Percentiles rank a stretch among this genome's conserved stretches.
Evolutionary conservation across 2,329 filamentous ascomycete genomes (phyloP).

Genomic region (Incumbomyces delicatus): DNA sequence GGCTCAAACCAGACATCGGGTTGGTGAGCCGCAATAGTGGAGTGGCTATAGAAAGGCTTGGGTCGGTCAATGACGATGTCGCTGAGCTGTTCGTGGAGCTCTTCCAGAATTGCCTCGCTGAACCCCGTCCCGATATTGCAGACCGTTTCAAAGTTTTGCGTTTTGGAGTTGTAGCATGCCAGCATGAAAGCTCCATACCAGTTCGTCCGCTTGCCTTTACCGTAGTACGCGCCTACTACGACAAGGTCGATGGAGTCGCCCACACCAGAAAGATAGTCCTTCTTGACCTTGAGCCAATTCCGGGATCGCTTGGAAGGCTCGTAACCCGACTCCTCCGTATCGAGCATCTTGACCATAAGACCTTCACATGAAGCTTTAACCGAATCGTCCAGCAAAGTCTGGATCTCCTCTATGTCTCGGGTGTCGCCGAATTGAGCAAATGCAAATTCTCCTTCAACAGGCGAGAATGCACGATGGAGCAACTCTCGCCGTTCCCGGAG

Average conservation of each 20-base stretch:
- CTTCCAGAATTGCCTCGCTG: conserved; percentile 84
- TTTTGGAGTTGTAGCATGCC: conserved; percentile 76
- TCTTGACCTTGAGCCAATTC: conserved; percentile 99
- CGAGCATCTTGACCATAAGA: conserved; percentile 98
- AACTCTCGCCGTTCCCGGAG: conserved; percentile 74
- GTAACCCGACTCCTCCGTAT: conserved; percentile 84
- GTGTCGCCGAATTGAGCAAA: conserved; percentile 83
- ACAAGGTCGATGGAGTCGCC: conserved; percentile 95
- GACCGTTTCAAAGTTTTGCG: conserved; percentile 82
- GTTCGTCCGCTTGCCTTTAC: conserved; percentile 88
- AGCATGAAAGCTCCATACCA: conserved; percentile 94
- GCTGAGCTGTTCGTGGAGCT: conserved; percentile 66
- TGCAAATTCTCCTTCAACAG: conserved; percentile 79
- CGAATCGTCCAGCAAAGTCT: conserved; percentile 82
- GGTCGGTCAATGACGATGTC: conserved; percentile 74
- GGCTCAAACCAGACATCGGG: conserved; percentile 99
- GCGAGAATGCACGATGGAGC: conserved; percentile 61
- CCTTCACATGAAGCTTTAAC: conserved; percentile 95
- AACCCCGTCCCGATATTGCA: conserved; percentile 99
- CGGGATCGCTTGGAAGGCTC: conserved; percentile 92
- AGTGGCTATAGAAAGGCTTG: conserved; percentile 92
- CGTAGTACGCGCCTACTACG: conserved; percentile 86
- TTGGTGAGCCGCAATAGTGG: conserved; percentile 75
- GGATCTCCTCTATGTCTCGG: conserved; percentile 86
- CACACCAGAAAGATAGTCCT: conserved; percentile 88